phyloP scores from a whole-genome alignment of 805 yeast genomes.

The Candida sonorensis region DNA sequence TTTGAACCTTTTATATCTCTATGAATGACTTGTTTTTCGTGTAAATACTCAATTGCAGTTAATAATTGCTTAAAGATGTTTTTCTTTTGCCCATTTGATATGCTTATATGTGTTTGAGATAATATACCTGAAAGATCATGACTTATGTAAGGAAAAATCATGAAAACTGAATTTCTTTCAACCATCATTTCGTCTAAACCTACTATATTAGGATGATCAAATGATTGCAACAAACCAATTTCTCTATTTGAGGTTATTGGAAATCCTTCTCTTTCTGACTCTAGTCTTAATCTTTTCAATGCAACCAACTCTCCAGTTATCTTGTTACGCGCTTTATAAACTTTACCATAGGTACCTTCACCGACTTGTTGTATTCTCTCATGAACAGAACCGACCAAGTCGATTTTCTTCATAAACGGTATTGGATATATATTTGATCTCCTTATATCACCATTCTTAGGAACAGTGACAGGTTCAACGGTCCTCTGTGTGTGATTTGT shows the following conservation, averaged over 20 bases:
- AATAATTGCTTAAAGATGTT: slow-evolving; percentile 58
- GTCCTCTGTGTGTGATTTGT: not conserved
- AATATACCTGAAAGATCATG: slow-evolving; percentile 89
- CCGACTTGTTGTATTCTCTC: slow-evolving; percentile 85
- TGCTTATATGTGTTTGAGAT: slow-evolving; percentile 60
- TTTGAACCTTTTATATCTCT: slow-evolving; percentile 82
- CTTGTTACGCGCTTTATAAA: slow-evolving; percentile 74
- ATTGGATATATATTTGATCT: slow-evolving; percentile 2
- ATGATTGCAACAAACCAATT: slow-evolving; percentile 74
- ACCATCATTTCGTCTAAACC: slow-evolving; percentile 87
- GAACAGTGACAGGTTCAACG: not conserved
- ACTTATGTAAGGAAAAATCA: slow-evolving; percentile 91
- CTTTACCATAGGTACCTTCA: slow-evolving; percentile 98
- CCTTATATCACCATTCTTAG: not conserved
- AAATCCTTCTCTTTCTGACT: slow-evolving; percentile 87
- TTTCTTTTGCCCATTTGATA: slow-evolving; percentile 61
- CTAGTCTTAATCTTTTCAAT: slow-evolving; percentile 74
- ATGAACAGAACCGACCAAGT: slow-evolving; percentile 37
- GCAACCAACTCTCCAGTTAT: slow-evolving; percentile 75
- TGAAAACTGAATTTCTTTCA: slow-evolving; percentile 63
- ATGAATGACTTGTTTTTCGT: slow-evolving; percentile 62
- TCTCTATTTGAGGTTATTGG: slow-evolving; percentile 95
- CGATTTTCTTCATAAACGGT: slow-evolving; percentile 16
- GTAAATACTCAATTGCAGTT: slow-evolving; percentile 65
- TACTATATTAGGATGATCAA: slow-evolving; percentile 77